Percentiles rank a stretch among this genome's conserved stretches.
phyloP scores from a whole-genome alignment of 169 alveolate genomes.

The Plasmodium falciparum region DNA sequence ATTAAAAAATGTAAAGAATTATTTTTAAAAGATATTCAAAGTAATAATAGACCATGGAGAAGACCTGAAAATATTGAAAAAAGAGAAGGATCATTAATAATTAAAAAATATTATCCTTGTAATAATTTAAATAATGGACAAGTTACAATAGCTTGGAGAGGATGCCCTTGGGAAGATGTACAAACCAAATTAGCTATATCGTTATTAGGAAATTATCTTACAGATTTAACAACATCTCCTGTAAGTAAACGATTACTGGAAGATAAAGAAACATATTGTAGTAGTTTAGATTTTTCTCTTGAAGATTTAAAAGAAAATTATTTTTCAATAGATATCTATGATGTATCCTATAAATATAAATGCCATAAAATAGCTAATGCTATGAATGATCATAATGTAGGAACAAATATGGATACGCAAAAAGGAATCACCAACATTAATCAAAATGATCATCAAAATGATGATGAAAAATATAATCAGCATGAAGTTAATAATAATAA shows the following conservation, averaged over 20 bases:
- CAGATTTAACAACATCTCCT: constrained; percentile 82
- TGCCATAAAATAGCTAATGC: not conserved
- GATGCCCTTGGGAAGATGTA: constrained; percentile 80
- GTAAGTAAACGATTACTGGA: constrained; percentile 78
- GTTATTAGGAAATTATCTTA: constrained; percentile 81
- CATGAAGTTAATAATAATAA: too few species aligned
- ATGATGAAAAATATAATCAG: too few species aligned
- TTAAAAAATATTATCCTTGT: constrained; percentile 80
- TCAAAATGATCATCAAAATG: too few species aligned
- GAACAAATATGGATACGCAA: not conserved
- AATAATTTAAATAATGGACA: constrained; percentile 82
- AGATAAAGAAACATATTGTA: constrained; percentile 81
- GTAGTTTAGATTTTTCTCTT: constrained; percentile 78
- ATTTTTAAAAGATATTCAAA: constrained; percentile 29
- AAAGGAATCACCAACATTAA: not conserved
- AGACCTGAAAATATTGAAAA: constrained; percentile 68
- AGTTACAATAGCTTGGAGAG: constrained; percentile 84
- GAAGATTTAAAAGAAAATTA: constrained; percentile 76
- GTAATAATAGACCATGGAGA: constrained; percentile 72
- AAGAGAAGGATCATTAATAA: constrained; percentile 17
- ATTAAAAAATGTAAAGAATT: constrained; percentile 19
- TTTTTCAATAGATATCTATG: constrained; percentile 76
- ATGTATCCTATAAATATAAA: constrained; percentile 75
- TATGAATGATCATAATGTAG: not conserved
- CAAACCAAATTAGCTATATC: constrained; percentile 76